Percentiles rank a stretch among this genome's conserved stretches.
Conservation (phyloP, 2,329 filamentous ascomycete genomes). For the Onygena corvina region DNA sequence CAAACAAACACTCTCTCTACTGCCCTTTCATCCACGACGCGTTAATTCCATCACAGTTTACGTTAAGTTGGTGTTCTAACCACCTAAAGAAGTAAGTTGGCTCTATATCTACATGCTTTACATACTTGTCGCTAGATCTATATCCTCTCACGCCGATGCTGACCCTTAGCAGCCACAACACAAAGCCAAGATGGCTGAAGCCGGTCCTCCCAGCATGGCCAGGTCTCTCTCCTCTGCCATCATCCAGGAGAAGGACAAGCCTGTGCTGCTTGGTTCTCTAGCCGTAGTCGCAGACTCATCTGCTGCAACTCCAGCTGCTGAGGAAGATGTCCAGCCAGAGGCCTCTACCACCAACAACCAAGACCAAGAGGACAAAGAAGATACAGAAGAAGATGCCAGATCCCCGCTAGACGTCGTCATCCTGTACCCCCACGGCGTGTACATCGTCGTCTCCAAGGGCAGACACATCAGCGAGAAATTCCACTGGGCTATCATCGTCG, state of each 20-base stretch:
- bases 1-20: too few species aligned
- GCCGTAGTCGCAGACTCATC: too few species aligned
- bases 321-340: too few species aligned
- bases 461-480: background rate
- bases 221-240: background rate
- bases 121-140: background rate
- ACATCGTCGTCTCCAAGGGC: background rate
- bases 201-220: background rate
- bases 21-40: background rate
- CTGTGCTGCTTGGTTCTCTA: background rate
- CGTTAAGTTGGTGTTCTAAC: too few species aligned
- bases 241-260: background rate
- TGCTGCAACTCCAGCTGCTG: too few species aligned
- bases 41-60: background rate
- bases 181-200: background rate
- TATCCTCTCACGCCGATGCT: background rate
- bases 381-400: background rate
- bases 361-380: background rate
- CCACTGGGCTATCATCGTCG: conserved; percentile 6
- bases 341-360: background rate
- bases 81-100: background rate
- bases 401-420: too few species aligned
- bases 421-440: background rate
- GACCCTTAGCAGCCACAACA: background rate
- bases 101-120: background rate